These are phyloP conservation scores for Solanum hybrid DNA, from an alignment of 305 asterid genomes.

Conservation along the genomic window DNA sequence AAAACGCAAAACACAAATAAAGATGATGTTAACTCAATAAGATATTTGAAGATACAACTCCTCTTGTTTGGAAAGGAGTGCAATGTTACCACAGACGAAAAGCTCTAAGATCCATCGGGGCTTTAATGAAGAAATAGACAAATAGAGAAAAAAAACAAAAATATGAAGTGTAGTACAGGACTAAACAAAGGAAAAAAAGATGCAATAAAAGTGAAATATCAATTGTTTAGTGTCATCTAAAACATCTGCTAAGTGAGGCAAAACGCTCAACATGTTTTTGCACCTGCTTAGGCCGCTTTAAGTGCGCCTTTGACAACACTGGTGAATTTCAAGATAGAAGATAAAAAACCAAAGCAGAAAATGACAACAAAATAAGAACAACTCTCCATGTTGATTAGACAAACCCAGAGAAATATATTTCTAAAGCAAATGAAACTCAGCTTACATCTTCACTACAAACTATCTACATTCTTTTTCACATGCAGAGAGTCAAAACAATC, in stretches of 20 bases:
- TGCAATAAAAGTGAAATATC: background rate
- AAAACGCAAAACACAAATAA: background rate
- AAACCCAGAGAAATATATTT: background rate
- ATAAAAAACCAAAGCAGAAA: background rate
- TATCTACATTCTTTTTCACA: background rate
- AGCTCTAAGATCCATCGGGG: background rate
- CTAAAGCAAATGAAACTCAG: background rate
- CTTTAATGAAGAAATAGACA: background rate
- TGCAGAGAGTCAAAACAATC: background rate
- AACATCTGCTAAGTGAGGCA: background rate
- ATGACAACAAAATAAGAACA: background rate
- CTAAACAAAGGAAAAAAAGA: background rate
- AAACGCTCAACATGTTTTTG: background rate
- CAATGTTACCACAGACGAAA: background rate
- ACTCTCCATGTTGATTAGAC: background rate
- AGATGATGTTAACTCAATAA: background rate
- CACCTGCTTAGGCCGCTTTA: background rate
- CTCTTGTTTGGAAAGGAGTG: background rate
- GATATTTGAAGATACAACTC: background rate
- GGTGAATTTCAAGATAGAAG: background rate
- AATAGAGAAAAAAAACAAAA: background rate
- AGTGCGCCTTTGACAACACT: background rate
- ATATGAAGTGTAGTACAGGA: background rate
- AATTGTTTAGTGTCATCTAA: background rate
- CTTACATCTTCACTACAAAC: background rate